Percentiles rank a stretch among this genome's conserved stretches.
Evolutionary conservation across 805 yeast genomes (phyloP).

Genomic region (Saccharomycopsis selenospora): DNA sequence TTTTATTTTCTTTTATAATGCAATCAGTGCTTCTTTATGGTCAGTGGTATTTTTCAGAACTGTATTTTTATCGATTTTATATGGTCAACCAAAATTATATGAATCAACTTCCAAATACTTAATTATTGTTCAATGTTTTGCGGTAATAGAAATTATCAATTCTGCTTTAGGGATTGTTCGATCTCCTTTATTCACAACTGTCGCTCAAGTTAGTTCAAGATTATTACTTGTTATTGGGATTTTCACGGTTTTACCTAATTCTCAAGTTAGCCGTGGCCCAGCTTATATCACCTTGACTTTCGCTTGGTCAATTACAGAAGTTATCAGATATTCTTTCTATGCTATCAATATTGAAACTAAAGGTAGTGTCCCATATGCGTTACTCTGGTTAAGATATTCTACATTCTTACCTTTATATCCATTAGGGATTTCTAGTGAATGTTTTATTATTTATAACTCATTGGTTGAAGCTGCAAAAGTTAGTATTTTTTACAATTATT

Average conservation of each 20-base stretch:
- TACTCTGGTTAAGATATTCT: constrained; percentile 75
- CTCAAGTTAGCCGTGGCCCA: constrained; percentile 54
- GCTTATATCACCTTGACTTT: constrained; percentile 59
- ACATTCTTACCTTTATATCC: constrained; percentile 82
- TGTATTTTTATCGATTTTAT: constrained; percentile 30
- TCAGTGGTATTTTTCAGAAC: constrained; percentile 41
- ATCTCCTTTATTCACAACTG: constrained; percentile 78
- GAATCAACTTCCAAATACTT: constrained; percentile 50
- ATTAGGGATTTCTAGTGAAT: constrained; percentile 83
- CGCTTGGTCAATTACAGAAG: constrained; percentile 95
- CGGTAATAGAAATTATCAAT: constrained; percentile 74
- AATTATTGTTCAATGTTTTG: constrained; percentile 67
- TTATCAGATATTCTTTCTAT: constrained; percentile 82
- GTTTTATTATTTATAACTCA: constrained; percentile 60
- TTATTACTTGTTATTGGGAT: constrained; percentile 77
- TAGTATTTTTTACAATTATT: constrained; percentile 45
- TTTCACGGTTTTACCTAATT: constrained; percentile 63
- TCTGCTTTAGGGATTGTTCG: constrained; percentile 73
- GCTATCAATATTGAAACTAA: constrained; percentile 53
- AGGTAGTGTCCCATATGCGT: constrained; percentile 46
- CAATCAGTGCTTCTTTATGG: constrained; percentile 50
- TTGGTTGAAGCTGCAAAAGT: constrained; percentile 57
- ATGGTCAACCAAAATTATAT: constrained; percentile 63
- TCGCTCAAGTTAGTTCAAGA: constrained; percentile 82
- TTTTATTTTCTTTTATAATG: constrained; percentile 41